A percentile compares a stretch with the other conserved stretches of the same genome.
phyloP scores from a whole-genome alignment of 345 rosid species.

The Gossypium ekmanianum region DNA sequence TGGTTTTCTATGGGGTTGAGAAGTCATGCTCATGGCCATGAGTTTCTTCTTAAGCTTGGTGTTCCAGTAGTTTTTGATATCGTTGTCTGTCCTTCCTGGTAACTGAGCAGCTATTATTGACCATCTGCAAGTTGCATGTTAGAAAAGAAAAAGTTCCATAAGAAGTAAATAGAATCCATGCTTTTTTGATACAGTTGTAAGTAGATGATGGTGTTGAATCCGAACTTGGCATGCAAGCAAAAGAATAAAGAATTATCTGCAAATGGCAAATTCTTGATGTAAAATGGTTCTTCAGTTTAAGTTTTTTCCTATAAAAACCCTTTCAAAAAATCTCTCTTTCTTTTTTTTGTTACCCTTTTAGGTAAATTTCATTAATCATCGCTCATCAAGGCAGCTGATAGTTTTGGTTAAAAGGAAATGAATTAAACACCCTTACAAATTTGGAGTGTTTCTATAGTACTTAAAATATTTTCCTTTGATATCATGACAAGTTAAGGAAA shows the following conservation, averaged over 20 bases:
- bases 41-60: conserved; percentile 93
- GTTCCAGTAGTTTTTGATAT: conserved; percentile 94
- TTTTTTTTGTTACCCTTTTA: conserved; percentile 5
- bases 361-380: conserved; percentile 18
- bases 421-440: no score
- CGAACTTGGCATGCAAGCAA: conserved; percentile 35
- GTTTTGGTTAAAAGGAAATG: not conserved
- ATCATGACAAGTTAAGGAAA: not conserved
- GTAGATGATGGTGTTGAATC: conserved; percentile 29
- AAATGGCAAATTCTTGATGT: conserved; percentile 30
- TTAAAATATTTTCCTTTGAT: no score
- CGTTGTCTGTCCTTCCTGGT: conserved; percentile 93
- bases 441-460: no score
- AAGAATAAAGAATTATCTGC: conserved; percentile 16
- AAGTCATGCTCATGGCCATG: conserved; percentile 38
- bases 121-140: conserved; percentile 59
- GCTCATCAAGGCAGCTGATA: not conserved
- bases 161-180: conserved; percentile 9
- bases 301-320: no score
- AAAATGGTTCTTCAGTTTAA: not conserved
- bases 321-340: not conserved
- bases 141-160: conserved; percentile 11
- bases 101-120: conserved; percentile 95
- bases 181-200: conserved; percentile 14
- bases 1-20: conserved; percentile 44